These are phyloP conservation scores for Trichoderma cornu-damae DNA, from an alignment of 2,329 filamentous ascomycete genomes.

Conservation along the genomic window DNA sequence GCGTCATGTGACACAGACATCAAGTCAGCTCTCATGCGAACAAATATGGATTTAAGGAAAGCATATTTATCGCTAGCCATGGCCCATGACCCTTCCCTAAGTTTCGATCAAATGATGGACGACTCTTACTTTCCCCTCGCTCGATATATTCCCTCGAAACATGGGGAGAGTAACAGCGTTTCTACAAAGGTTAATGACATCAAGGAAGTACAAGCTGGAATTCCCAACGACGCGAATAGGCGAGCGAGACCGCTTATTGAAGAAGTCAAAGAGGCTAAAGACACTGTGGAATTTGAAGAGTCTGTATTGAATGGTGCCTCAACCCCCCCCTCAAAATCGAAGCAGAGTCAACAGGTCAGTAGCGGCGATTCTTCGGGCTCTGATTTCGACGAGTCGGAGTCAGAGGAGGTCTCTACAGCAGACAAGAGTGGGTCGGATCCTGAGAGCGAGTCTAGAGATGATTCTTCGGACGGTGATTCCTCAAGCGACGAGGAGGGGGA, in stretches of 20 bases:
- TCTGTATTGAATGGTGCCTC: neutral
- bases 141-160: neutral
- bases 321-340: neutral
- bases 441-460: slow-evolving; percentile 19
- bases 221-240: neutral
- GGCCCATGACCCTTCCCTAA: slow-evolving; percentile 30
- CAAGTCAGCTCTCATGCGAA: slow-evolving; percentile 29
- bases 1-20: slow-evolving; percentile 34
- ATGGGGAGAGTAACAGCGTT: neutral
- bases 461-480: slow-evolving; percentile 7
- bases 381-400: neutral
- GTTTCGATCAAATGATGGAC: slow-evolving; percentile 34
- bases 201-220: neutral
- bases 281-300: neutral
- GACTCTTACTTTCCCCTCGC: slow-evolving; percentile 7
- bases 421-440: neutral
- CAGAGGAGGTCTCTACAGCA: neutral
- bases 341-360: neutral
- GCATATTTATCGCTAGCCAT: slow-evolving; percentile 37
- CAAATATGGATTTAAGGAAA: slow-evolving; percentile 32
- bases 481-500: neutral
- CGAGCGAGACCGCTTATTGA: slow-evolving; percentile 29
- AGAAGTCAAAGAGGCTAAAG: slow-evolving; percentile 15
- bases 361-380: neutral
- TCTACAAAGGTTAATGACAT: neutral